Percentiles rank a stretch among this genome's conserved stretches.
These are phyloP conservation scores for Ceratocystis huliohia DNA, from an alignment of 2,329 filamentous ascomycete species.

Conservation along the genomic window DNA sequence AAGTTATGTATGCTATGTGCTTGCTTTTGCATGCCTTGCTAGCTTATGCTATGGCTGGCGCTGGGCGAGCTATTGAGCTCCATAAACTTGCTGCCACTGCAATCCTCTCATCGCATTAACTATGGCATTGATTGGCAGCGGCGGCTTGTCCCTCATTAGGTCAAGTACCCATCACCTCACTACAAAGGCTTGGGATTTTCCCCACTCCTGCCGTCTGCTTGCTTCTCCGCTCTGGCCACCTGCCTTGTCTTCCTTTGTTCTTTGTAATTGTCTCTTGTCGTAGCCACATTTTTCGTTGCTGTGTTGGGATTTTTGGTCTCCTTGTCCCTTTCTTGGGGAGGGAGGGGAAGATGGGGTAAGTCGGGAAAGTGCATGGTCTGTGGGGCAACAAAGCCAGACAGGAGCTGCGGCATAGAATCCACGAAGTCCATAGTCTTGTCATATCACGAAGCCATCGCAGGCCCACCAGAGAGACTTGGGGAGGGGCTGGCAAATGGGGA, in stretches of 20 bases:
- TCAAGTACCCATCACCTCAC: neutral
- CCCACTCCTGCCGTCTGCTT: neutral
- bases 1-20: neutral
- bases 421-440: neutral
- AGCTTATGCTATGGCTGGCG: neutral
- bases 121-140: neutral
- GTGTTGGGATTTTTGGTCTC: neutral
- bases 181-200: neutral
- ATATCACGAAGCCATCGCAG: neutral
- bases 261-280: neutral
- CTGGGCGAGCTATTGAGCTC: neutral
- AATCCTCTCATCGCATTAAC: neutral
- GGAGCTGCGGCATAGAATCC: neutral
- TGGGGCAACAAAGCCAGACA: neutral
- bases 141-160: neutral
- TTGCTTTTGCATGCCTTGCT: neutral
- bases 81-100: neutral
- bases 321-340: neutral
- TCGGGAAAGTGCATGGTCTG: constrained; percentile 5
- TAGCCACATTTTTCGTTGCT: neutral
- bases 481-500: too few species aligned
- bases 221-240: neutral
- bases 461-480: neutral
- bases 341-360: neutral
- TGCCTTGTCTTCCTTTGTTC: neutral